Percentiles rank a stretch among this genome's conserved stretches.
Evolutionary conservation across 345 rosid species (phyloP).

Genomic region (Brassica rapa): DNA sequence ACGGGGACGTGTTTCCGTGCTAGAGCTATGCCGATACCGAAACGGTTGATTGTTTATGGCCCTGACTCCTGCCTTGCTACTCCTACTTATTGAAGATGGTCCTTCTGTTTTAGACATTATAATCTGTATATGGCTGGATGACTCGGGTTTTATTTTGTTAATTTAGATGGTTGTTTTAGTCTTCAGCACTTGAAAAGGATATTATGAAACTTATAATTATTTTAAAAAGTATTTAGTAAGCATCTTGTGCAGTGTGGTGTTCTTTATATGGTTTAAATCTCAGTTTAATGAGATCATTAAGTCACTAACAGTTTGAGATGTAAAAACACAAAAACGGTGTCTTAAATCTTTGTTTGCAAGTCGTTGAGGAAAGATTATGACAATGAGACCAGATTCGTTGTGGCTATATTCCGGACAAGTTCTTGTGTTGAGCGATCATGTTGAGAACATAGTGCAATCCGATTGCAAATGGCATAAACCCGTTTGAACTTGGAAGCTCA

Average conservation of each 20-base stretch:
- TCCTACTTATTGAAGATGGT: neutral
- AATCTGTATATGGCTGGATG: neutral
- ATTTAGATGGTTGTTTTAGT: neutral
- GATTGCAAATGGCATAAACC: conserved; percentile 69
- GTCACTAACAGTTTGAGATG: neutral
- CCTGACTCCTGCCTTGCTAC: neutral
- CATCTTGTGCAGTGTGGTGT: neutral
- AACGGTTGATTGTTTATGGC: neutral
- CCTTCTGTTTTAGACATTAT: neutral
- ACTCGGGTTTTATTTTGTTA: neutral
- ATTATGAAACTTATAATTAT: neutral
- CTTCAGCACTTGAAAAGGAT: neutral
- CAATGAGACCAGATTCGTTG: conserved; percentile 51
- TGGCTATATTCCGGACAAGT: conserved; percentile 58
- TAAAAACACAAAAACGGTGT: neutral
- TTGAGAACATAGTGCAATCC: conserved; percentile 67
- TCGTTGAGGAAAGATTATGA: conserved; percentile 21
- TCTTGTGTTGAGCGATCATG: conserved; percentile 46
- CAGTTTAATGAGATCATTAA: neutral
- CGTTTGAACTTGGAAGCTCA: conserved; percentile 61
- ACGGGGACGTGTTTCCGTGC: neutral
- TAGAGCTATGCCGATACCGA: neutral
- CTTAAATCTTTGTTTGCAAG: neutral
- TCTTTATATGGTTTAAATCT: neutral
- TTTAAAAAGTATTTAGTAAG: neutral